These are phyloP conservation scores for Phytophthora pini DNA, from an alignment of 352 stramenopile species.

Conservation along the genomic window DNA sequence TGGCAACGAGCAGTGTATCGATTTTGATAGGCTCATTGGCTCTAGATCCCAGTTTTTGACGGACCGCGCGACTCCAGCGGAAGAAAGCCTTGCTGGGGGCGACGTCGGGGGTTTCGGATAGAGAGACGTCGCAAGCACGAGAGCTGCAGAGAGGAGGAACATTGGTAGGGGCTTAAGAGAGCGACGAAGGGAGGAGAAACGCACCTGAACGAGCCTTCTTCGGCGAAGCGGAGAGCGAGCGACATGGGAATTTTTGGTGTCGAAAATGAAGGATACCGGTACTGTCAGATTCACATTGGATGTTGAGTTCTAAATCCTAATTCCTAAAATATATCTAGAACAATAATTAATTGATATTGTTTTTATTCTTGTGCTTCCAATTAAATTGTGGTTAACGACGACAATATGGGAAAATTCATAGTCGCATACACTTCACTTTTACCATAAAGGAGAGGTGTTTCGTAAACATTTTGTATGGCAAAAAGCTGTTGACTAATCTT, in stretches of 20 bases:
- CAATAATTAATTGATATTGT: too few relatives aligned
- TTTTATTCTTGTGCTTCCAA: too few relatives aligned
- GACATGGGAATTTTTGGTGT: slow-evolving; percentile 34
- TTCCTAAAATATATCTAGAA: too few relatives aligned
- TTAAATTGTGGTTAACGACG: background rate
- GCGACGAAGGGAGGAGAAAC: slow-evolving; percentile 1
- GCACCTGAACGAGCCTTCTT: slow-evolving; percentile 66
- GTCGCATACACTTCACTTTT: too few relatives aligned
- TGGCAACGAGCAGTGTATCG: slow-evolving; percentile 58
- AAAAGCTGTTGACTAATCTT: too few relatives aligned
- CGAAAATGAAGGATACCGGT: background rate
- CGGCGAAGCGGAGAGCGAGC: slow-evolving; percentile 47
- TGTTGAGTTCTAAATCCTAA: too few relatives aligned
- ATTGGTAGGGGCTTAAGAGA: background rate
- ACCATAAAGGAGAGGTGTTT: too few relatives aligned
- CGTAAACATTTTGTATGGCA: too few relatives aligned
- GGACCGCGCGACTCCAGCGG: slow-evolving; percentile 59
- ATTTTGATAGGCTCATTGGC: slow-evolving; percentile 16
- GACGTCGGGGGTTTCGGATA: slow-evolving; percentile 27
- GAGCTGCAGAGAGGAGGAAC: slow-evolving; percentile 41
- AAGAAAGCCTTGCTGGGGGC: slow-evolving; percentile 53
- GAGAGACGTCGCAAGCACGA: slow-evolving; percentile 44
- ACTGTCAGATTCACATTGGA: too few relatives aligned
- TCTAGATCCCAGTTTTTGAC: slow-evolving; percentile 21
- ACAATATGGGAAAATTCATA: background rate